Evolutionary conservation across 2,329 filamentous ascomycete genomes (phyloP).

Genomic region (Apiospora malaysiana): DNA sequence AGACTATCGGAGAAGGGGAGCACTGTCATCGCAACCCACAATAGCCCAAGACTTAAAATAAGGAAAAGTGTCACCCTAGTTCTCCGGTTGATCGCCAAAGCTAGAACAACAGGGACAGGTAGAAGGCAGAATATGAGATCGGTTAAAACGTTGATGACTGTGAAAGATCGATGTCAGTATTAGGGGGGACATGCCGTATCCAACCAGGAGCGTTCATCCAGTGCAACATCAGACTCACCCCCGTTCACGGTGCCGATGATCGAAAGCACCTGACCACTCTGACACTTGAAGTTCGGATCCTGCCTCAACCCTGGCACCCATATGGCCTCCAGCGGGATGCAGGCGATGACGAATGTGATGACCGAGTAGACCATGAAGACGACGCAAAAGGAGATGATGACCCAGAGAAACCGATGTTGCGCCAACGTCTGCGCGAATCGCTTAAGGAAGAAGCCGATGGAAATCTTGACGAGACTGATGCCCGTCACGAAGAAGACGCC

Average conservation of each 20-base stretch:
- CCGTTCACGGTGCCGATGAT: neutral
- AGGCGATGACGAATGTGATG: neutral
- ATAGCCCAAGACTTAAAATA: neutral
- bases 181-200: no score
- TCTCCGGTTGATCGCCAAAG: neutral
- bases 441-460: conserved; percentile 16
- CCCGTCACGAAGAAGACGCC: neutral
- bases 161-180: neutral
- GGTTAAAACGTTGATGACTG: neutral
- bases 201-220: no score
- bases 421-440: conserved; percentile 2
- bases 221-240: neutral
- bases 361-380: neutral
- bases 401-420: neutral
- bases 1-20: no score
- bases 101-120: neutral
- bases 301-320: neutral
- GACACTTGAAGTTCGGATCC: neutral
- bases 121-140: neutral
- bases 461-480: conserved; percentile 22
- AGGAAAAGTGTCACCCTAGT: neutral
- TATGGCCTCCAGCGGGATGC: neutral
- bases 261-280: neutral
- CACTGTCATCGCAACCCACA: neutral
- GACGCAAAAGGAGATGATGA: neutral